Evolutionary conservation across 176 grass and related monocot genomes (phyloP), one percentile per base, ranked within the genome.

Genomic region (Cymbopogon citratus): DNA sequence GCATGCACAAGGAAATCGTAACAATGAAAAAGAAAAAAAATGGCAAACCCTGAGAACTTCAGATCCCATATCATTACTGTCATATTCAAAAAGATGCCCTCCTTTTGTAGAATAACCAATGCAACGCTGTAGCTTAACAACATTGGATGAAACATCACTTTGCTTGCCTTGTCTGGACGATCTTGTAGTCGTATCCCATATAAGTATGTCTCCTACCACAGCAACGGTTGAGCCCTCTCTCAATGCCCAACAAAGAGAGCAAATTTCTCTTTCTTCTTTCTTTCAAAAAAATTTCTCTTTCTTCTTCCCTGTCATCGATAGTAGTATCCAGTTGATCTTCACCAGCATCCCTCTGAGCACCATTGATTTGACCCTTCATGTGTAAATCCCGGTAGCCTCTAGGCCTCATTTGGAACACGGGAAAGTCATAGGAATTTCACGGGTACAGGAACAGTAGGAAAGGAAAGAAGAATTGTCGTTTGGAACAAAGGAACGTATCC

Each of bases 41-140:
- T 21, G 18, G 80, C 83, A 71, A 89, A 98, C 95, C 86, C 88
- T 92, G 61, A 98, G 78, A 91, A 98, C 95, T 92, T 98, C 95
- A 89, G 95, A 98, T 44, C 95, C 95, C 86, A 94, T 94, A 81
- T 94, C 95, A 89, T 98, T 92, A 77, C 95, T 92, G 67, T 92
- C 95, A 73, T 98, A 98, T 76, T 94, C 80, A 94, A 98, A 94
- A 88, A 98, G 91, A 80, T 94, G 88, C 9, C 92, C 92, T 44
- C 90, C 88, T 87, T 87, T 92, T 29, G 83, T 77, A 78, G 69
- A 74, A 82, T 87, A 80, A 92, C 95, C 95, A 98, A 59, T 98
- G 92, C 56, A 94, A 85, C 54, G 77, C 74, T 98, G 90, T 66
- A 98, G 80, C 79, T 92, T 98, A 84, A 98, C 74, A 72, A 90